Evolutionary conservation across 225 moss, liverwort and hornwort species (phyloP), one percentile per base, ranked within the genome.

Genomic region (Thuidium tamariscinum): DNA sequence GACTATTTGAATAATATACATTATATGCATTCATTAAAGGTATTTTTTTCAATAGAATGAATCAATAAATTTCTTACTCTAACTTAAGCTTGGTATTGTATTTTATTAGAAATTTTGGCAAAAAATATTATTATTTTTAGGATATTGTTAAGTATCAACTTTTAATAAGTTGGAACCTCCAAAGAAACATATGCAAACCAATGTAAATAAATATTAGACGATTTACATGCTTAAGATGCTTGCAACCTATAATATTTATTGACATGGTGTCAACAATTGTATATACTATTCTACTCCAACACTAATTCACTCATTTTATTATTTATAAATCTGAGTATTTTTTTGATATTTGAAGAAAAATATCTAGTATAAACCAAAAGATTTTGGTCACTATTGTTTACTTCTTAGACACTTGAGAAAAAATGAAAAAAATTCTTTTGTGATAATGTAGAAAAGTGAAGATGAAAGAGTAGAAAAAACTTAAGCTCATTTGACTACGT

Each of bases 91-190:
- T 54, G 17, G 10, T 26, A 16, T 0, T 2, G 1, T 52, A n/a
- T 20, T 23, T 22, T 36, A 23, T 1, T 51, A 51, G 14, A 0
- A n/a, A 0, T 2, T 52, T 74, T 0, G 0, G 2, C 0, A 32
- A 3, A 34, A 22, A 8, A 13, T 34, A 20, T 7, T 34, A 52
- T 52, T 52, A 52, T 74, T 1, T n/a, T 21, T 8, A 52, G 0
- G 3, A 22, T 51, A 1, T n/a, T 74, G 8, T 1, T 0, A 20
- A 2, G 0, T 52, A 4, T 22, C 34, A 32, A 74, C 0, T 74
- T n/a, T 14, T 22, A 8, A 14, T 51, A 1, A 3, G 2, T 34
- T 74, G 13, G 4, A n/a, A 22, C 4, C 12, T 51, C 3, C 1
- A 0, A 2, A 5, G 3, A 48, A 32, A 30, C 5, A 48, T 19